These are phyloP conservation scores for Coffea canephora DNA, from an alignment of 257 asterid species.

Conservation along the genomic window DNA sequence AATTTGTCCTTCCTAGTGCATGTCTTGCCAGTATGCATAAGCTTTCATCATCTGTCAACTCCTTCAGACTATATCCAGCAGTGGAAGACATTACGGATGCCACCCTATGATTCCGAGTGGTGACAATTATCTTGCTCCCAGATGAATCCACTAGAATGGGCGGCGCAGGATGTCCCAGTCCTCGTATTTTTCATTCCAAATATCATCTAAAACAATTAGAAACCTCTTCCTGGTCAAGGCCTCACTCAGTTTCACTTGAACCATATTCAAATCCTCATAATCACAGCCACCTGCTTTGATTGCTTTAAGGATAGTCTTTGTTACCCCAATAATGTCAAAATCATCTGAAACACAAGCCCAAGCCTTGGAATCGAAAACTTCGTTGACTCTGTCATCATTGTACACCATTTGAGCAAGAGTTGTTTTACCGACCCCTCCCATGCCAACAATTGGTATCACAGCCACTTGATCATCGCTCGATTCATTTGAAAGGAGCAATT, in stretches of 20 bases:
- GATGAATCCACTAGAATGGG: slow-evolving; percentile 13
- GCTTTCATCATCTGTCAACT: slow-evolving; percentile 13
- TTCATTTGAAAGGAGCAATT: not conserved
- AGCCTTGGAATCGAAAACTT: slow-evolving; percentile 3
- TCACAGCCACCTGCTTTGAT: not conserved
- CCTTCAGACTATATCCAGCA: not conserved
- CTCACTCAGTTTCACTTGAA: slow-evolving; percentile 17
- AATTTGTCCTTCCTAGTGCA: slow-evolving; percentile 8
- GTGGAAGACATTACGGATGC: slow-evolving; percentile 7
- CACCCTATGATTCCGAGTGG: slow-evolving; percentile 13
- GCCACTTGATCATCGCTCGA: slow-evolving; percentile 1
- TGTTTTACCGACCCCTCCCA: slow-evolving; percentile 3
- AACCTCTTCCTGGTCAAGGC: slow-evolving; percentile 2
- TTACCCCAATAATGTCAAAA: not conserved
- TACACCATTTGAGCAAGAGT: slow-evolving; percentile 19
- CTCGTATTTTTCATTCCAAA: slow-evolving; percentile 15
- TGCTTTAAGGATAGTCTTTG: not conserved
- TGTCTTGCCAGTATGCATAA: slow-evolving; percentile 15
- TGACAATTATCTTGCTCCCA: slow-evolving; percentile 19
- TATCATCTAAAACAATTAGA: slow-evolving; percentile 22
- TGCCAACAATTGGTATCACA: slow-evolving; percentile 19
- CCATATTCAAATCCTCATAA: slow-evolving; percentile 4
- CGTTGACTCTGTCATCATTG: slow-evolving; percentile 11
- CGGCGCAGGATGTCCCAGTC: slow-evolving; percentile 17
- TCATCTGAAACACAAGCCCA: slow-evolving; percentile 21